Conservation (phyloP, 768 basidiomycete species). For the Pulveroboletus sp. region DNA sequence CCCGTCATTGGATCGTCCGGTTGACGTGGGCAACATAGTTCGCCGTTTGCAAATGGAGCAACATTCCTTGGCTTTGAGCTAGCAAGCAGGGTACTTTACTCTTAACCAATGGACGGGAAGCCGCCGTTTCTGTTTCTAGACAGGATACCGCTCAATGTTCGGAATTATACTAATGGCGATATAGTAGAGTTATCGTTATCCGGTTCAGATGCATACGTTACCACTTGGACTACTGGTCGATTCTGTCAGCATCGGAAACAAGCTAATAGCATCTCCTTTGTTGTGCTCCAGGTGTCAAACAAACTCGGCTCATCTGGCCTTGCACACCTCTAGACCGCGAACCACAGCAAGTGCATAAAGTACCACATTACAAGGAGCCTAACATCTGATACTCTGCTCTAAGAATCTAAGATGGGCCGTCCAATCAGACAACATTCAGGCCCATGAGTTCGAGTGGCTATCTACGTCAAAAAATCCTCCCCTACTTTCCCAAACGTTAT, state of each 20-base stretch:
- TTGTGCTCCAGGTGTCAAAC: not conserved
- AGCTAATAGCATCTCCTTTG: not conserved
- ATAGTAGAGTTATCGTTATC: not conserved
- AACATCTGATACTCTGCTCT: too few species aligned
- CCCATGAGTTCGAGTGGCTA: too few species aligned
- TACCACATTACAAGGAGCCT: too few species aligned
- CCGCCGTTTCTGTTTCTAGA: not conserved
- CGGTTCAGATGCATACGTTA: not conserved
- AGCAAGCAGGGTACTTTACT: slow-evolving; percentile 70
- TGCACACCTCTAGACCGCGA: too few species aligned
- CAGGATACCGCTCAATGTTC: not conserved
- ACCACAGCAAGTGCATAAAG: too few species aligned
- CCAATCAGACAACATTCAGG: too few species aligned
- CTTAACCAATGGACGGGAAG: slow-evolving; percentile 11
- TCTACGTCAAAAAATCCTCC: too few species aligned
- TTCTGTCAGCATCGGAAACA: not conserved
- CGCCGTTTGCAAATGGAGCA: slow-evolving; percentile 94
- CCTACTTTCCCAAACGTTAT: too few species aligned
- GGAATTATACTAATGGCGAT: slow-evolving; percentile 2
- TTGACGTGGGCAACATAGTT: slow-evolving; percentile 45
- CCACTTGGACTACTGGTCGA: slow-evolving; percentile 1
- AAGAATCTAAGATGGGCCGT: too few species aligned
- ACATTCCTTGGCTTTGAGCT: slow-evolving; percentile 97
- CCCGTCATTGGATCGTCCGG: not conserved
- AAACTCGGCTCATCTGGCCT: not conserved